A percentile compares a stretch with the other conserved stretches of the same genome.
Evolutionary conservation across 176 grass and related monocot genomes (phyloP).

Genomic region (Rhynchospora breviuscula): DNA sequence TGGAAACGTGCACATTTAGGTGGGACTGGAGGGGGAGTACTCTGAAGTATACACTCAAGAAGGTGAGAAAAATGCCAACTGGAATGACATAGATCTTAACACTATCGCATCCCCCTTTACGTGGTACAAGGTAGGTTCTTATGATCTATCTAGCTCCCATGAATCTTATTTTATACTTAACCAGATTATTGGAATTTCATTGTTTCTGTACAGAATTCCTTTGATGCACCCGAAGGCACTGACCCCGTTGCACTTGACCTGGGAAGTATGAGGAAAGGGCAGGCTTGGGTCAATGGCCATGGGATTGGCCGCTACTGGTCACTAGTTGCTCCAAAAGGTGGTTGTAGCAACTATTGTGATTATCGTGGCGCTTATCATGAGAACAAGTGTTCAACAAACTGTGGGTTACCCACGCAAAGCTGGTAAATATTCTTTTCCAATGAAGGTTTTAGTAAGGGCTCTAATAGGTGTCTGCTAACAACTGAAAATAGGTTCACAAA

Average conservation of each 20-base stretch:
- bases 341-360: slow-evolving; percentile 59
- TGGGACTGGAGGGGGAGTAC: slow-evolving; percentile 79
- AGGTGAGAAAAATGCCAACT: slow-evolving; percentile 44
- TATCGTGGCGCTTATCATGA: slow-evolving; percentile 70
- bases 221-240: slow-evolving; percentile 68
- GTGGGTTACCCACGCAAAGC: slow-evolving; percentile 84
- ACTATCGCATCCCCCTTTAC: slow-evolving; percentile 50
- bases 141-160: background rate
- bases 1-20: slow-evolving; percentile 31
- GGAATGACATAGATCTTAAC: slow-evolving; percentile 52
- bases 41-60: slow-evolving; percentile 63
- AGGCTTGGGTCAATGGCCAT: slow-evolving; percentile 88
- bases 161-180: background rate
- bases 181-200: background rate
- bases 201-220: slow-evolving; percentile 46
- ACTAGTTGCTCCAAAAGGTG: slow-evolving; percentile 52
- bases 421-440: slow-evolving; percentile 43
- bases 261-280: slow-evolving; percentile 96
- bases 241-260: slow-evolving; percentile 72
- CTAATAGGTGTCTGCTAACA: slow-evolving; percentile 13
- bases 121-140: slow-evolving; percentile 81
- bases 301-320: slow-evolving; percentile 87
- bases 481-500: slow-evolving; percentile 7
- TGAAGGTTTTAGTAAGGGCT: slow-evolving; percentile 5
- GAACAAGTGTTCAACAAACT: slow-evolving; percentile 71